Evolutionary conservation across 495 filamentous ascomycete species (phyloP), one percentile per base, ranked within the genome.

Genomic region (Podospora appendiculata): DNA sequence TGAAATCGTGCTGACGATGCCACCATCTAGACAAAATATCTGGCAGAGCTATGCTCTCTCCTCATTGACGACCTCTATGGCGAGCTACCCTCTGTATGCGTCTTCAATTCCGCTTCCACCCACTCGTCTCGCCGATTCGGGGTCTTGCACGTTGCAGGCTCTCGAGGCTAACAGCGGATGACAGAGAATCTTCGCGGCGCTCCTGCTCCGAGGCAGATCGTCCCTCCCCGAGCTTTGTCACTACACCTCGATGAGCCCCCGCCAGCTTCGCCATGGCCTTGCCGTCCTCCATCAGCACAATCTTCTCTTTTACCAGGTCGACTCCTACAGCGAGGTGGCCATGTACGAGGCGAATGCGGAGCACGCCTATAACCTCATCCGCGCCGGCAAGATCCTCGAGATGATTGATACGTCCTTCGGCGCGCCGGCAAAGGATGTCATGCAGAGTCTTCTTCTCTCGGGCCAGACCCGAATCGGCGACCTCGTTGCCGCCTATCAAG

Each of bases 21-120:
- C 6, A 43, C 41, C 2, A 1, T 44, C 18, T 36, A 76, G 76
- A 80, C 79, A 51, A 68, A 77, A 74, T 74, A 86, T 59, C 74
- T 79, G 41, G 78, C 80, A 62, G 87, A 97, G 79, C 85, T 97
- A 47, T 95, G 89, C 71, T 75, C 82, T 69, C 82, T 96, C 60
- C 79, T 96, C n/a, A 82, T 96, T 43, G 79, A 89, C 53, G 89
- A 96, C 60, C 78, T 86, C 17, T 89, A 90, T 68, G 93, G 93
- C 57, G 87, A 95, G 61, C 78, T 98, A 32, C 86, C 88, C 47
- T 88, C 88, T 63, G 92, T 97, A 85, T 60, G 89, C 13, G 6
- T 11, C 3, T 19, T 41, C 38, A 14, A 13, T 51, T 19, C 39
- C 17, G 57, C 33, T 45, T 14, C 32, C 38, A 45, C 18, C 32